These are phyloP conservation scores for Sedum album DNA, from an alignment of 164 flowering plant genomes.

Conservation along the genomic window DNA sequence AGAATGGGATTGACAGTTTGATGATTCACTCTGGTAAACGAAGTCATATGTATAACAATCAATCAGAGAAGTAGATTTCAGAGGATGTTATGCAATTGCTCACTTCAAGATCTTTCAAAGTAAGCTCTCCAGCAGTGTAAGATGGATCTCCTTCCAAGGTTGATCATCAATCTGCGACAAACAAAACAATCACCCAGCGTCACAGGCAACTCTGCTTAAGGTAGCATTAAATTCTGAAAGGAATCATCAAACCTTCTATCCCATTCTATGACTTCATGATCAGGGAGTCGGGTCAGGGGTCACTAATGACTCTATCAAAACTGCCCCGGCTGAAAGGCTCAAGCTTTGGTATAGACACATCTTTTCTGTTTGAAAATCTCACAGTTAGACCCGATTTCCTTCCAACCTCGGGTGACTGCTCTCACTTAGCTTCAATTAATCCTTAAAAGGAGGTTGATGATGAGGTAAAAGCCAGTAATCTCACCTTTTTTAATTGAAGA, in stretches of 20 bases:
- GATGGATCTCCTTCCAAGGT: constrained; percentile 76
- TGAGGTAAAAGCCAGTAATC: constrained; percentile 6
- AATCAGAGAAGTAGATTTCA: background rate
- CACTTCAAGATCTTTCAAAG: constrained; percentile 84
- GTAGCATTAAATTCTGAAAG: background rate
- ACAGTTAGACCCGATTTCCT: constrained; percentile 12
- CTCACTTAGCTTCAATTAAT: constrained; percentile 20
- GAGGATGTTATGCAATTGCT: constrained; percentile 13
- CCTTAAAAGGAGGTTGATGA: constrained; percentile 23
- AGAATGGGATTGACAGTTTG: constrained; percentile 36
- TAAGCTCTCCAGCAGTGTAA: constrained; percentile 80
- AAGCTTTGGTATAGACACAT: constrained; percentile 56
- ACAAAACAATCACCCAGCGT: background rate
- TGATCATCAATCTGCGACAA: constrained; percentile 63
- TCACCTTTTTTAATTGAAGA: constrained; percentile 10
- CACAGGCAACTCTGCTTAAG: background rate
- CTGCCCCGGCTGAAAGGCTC: constrained; percentile 66
- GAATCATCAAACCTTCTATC: constrained; percentile 34
- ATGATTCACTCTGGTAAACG: constrained; percentile 33
- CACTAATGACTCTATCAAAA: constrained; percentile 48
- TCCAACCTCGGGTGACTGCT: constrained; percentile 6
- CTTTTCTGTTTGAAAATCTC: constrained; percentile 37
- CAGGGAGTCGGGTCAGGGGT: constrained; percentile 64
- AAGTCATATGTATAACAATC: background rate
- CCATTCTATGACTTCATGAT: constrained; percentile 57